Evolutionary conservation across 768 basidiomycete genomes (phyloP).

Genomic region (Macrolepiota fuliginosa): DNA sequence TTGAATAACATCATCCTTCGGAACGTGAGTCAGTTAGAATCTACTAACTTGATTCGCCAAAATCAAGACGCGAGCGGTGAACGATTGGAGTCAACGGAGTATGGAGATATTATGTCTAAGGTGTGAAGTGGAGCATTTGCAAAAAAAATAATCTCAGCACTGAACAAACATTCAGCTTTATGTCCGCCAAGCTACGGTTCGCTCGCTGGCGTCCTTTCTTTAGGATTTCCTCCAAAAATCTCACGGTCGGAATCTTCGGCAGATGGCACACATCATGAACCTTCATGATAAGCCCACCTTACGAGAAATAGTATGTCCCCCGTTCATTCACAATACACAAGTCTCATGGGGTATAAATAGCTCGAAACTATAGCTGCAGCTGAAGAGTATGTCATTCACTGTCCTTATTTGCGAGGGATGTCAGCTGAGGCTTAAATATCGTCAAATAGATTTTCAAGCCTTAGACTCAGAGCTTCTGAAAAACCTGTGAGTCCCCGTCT

Average conservation of each 20-base stretch:
- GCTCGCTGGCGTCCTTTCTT: slow-evolving; percentile 9
- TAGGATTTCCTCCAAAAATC: neutral
- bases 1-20: slow-evolving; percentile 73
- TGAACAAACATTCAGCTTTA: slow-evolving; percentile 48
- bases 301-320: slow-evolving; percentile 62
- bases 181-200: slow-evolving; percentile 66
- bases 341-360: slow-evolving; percentile 27
- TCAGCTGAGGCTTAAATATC: neutral
- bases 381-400: slow-evolving; percentile 53
- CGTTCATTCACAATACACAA: slow-evolving; percentile 1
- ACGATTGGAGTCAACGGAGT: slow-evolving; percentile 62
- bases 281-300: slow-evolving; percentile 52
- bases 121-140: slow-evolving; percentile 29
- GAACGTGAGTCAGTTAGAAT: slow-evolving; percentile 57
- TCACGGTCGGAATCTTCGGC: neutral
- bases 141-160: neutral
- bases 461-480: slow-evolving; percentile 73
- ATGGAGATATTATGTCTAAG: slow-evolving; percentile 87
- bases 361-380: slow-evolving; percentile 63
- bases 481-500: slow-evolving; percentile 48
- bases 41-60: slow-evolving; percentile 58
- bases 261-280: slow-evolving; percentile 70
- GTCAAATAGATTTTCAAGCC: slow-evolving; percentile 54
- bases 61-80: slow-evolving; percentile 32
- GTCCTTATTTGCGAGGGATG: neutral